Base-by-base conservation (phyloP, 2,329 filamentous ascomycete species). In the Aspergillus fijiensis region DNA sequence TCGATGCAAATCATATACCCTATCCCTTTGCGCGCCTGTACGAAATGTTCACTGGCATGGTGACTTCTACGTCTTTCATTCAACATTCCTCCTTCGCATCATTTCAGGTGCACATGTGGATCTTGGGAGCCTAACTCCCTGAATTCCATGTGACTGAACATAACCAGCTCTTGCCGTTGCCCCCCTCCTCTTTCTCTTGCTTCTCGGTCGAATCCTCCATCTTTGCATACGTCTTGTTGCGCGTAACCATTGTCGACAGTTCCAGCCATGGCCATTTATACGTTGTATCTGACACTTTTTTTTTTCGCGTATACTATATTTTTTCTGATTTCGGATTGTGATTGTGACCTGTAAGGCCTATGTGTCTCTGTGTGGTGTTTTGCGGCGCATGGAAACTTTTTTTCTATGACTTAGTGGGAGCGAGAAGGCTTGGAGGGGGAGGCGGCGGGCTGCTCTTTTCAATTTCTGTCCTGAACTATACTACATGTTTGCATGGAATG, bases 1-100 rank as follows among this genome's bases (percentile, higher is more conserved):
- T 69, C 63, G 64, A 67, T 71, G 60, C 63, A 64, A 65, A 66
- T 60, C 63, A 62, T 70, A 69, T 70, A 69, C 64, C 64, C 67
- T 64, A 64, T 63, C 63, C 58, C 60, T 67, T 63, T 63, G 62
- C 58, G 60, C 63, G 58, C 61, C 56, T 67, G 64, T 64, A 65
- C 67, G 63, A 66, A 62, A 51, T 63, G 61, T 58, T 63, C 59
- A 60, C 61, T 64, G 56, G 62, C 57, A 59, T 62, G 49, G 55
- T 57, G 59, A 58, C 49, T 57, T 60, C 49, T 50, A 52, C 31
- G 56, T 53, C 63, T 58, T 59, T 49, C 55, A 49, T 47, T 60
- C 61, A 55, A 53, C 58, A 61, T 63, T 62, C 51, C 58, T 59
- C 39, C 33, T 19, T 45, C 39, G 14, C 39, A 45, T 45, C 39